Evolutionary conservation across 805 yeast species (phyloP), one percentile per base, ranked within the genome.

Genomic region (Spathaspora hagerdaliae): DNA sequence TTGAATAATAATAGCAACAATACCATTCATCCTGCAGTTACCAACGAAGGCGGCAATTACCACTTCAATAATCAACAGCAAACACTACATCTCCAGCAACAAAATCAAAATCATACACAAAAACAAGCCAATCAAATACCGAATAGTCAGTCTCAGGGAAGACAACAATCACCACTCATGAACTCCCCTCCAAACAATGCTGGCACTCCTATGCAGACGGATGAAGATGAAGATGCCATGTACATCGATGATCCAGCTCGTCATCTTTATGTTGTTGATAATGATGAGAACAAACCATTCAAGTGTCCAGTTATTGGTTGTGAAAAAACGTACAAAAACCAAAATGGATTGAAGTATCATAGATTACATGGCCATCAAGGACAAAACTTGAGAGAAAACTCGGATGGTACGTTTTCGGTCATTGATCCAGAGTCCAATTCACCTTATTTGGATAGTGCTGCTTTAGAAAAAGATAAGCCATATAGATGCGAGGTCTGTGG

Each of bases 401-500:
- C 90, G 10, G 98, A 92, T 61, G 99, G 99, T 5, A 83, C 96
- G 1, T 86, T 84, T 54, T 84, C 92, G 39, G 90, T 92, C 35
- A 86, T 92, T 49, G 97, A 94, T 65, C 99, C 99, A 10, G 88
- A 83, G 59, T 77, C 83, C 34, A 89, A 88, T 59, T 79, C 90
- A 46, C 96, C 96, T 8, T 88, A 87, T 61, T 87, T 92, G 36
- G 96, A 92, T 63, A 96, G 96, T 5, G 85, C 89, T 67, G 96
- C 91, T 19, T 79, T 89, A 79, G 99, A 94, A 65, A 91, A 89
- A 73, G 99, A 94, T 72, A 94, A 94, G 71, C 99, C 99, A 34
- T 94, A 92, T 65, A 79, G 97, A 60, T 94, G 99, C 69, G 98
- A 94, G 69, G 96, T 92, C 37, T 94, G 99, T 70, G 98, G 98